Evolutionary conservation across 192 early-diverging fungal species (phyloP), one percentile per base, ranked within the genome.

Genomic region (Dispira simplex): DNA sequence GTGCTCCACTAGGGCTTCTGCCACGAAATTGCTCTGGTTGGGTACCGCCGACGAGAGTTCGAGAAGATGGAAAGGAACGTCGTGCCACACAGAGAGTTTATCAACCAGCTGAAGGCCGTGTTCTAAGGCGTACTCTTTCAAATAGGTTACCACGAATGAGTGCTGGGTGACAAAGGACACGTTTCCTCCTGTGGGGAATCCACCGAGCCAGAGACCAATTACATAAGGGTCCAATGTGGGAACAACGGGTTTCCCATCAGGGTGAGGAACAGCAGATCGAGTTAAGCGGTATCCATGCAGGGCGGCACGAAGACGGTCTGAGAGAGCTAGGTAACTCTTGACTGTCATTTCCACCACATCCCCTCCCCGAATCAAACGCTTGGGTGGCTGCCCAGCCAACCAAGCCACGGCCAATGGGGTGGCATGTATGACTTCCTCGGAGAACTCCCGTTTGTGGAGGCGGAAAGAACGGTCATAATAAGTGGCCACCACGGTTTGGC

Each of bases 301-400:
- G 27, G 18, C 21, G 8, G 21, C 21, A 10, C 32, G 56, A 43
- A 58, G 18, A 13, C 0, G 11, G 2, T 18, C 14, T 8, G 62
- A 46, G 20, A 63, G 46, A 20, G 18, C 14, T 18, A 46, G 25
- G 62, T 63, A 63, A 9, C 48, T 25, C 44, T 46, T 20, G 20
- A 63, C 62, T 10, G 62, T 63, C 62, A 63, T 28, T 20, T 63
- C 62, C 0, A 63, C 62, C 14, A 63, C 21, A 1, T 58, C 56
- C 25, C 46, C 62, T 23, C 46, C 62, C 25, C 45, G 46, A 13
- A 63, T 44, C 26, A 27, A 16, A 4, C 23, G 4, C 23, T 51
- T 23, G 16, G 49, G 8, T 8, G 49, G 49, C 49, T 20, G 49
- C 4, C n/a, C 2, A 23, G n/a, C n/a, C n/a, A 51, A 23, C 49